These are phyloP conservation scores for Camellia japonica DNA, from an alignment of 148 eudicot species.

Conservation along the genomic window DNA sequence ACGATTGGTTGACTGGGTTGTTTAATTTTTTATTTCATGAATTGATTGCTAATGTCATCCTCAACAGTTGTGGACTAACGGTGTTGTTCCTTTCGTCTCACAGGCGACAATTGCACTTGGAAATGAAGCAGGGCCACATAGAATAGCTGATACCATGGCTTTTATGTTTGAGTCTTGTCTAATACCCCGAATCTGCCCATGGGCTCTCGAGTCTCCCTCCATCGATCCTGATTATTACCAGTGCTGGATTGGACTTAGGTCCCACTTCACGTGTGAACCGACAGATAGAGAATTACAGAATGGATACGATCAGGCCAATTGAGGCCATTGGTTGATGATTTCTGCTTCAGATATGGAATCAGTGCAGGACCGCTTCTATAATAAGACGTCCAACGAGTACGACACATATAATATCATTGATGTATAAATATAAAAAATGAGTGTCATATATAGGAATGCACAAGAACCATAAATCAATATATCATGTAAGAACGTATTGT, in stretches of 20 bases:
- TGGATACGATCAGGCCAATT: not conserved
- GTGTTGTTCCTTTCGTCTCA: not conserved
- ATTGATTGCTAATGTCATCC: not conserved
- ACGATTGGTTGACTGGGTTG: not conserved
- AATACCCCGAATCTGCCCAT: conserved; percentile 79
- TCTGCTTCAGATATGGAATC: conserved; percentile 8
- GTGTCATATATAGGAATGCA: not conserved
- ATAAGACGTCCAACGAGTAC: not conserved
- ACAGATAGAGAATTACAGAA: conserved; percentile 11
- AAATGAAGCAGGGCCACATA: conserved; percentile 64
- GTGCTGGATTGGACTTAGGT: conserved; percentile 89
- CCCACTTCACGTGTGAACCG: conserved; percentile 50
- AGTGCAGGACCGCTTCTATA: not conserved
- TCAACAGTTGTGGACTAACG: not conserved
- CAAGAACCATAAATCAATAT: not conserved
- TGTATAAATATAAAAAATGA: not conserved
- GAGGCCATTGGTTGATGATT: conserved; percentile 25
- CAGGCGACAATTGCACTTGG: conserved; percentile 79
- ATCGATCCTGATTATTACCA: conserved; percentile 82
- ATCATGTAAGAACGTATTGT: no score
- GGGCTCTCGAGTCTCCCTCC: conserved; percentile 87
- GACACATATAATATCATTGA: not conserved
- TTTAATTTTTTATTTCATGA: not conserved
- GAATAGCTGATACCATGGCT: conserved; percentile 76
- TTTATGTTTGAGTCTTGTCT: conserved; percentile 99